Conservation (phyloP, 768 basidiomycete genomes). For the Rhizopogon salebrosus region DNA sequence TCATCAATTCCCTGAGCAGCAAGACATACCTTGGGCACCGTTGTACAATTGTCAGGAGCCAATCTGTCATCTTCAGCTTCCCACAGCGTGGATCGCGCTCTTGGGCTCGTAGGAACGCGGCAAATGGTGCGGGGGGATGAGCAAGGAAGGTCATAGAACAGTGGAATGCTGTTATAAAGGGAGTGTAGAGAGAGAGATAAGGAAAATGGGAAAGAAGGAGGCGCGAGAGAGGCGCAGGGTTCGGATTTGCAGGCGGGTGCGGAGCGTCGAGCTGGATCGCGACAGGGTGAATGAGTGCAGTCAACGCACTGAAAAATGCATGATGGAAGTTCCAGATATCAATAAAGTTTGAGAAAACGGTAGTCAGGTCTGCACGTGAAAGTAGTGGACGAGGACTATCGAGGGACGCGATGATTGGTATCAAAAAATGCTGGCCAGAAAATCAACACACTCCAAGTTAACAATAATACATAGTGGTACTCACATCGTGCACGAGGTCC, state of each 20-base stretch:
- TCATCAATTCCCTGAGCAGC: constrained; percentile 74
- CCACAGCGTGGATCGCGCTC: constrained; percentile 69
- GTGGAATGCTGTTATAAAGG: constrained; percentile 78
- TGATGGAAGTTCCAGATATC: constrained; percentile 90
- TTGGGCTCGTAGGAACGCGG: constrained; percentile 55
- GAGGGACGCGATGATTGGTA: constrained; percentile 71
- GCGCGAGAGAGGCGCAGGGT: constrained; percentile 45
- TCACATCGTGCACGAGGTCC: constrained; percentile 75
- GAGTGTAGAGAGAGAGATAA: constrained; percentile 82
- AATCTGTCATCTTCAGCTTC: constrained; percentile 74
- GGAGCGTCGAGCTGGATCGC: constrained; percentile 1
- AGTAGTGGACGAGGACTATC: constrained; percentile 67
- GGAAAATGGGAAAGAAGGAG: constrained; percentile 79
- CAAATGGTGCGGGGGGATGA: constrained; percentile 43
- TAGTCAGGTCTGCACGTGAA: constrained; percentile 59
- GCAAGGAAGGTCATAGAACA: constrained; percentile 50
- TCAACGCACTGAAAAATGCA: constrained; percentile 62
- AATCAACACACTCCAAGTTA: constrained; percentile 6
- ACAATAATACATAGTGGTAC: constrained; percentile 18
- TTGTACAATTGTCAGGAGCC: constrained; percentile 84
- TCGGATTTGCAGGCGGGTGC: constrained; percentile 12
- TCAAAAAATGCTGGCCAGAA: constrained; percentile 66
- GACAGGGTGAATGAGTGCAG: constrained; percentile 30
- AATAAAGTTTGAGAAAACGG: constrained; percentile 83
- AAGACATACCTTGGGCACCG: constrained; percentile 84